phyloP scores from a whole-genome alignment of 2,329 filamentous ascomycete genomes.

The Capronia coronata region DNA sequence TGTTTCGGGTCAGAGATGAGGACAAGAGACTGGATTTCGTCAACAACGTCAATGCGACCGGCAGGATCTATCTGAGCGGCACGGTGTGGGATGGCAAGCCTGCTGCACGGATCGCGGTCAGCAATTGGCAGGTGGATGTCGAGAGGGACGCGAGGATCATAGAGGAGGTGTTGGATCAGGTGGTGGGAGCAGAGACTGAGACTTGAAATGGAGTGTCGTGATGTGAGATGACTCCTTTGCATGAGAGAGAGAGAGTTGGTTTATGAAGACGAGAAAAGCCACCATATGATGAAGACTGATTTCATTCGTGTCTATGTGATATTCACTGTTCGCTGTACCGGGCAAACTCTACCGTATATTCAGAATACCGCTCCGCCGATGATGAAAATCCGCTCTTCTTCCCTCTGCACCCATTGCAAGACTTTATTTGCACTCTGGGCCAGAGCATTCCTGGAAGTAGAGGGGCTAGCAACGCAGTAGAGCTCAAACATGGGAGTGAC shows the following conservation, averaged over 20 bases:
- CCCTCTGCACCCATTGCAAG: conserved; percentile 81
- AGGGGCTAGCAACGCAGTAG: conserved; percentile 85
- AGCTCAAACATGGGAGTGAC: conserved; percentile 86
- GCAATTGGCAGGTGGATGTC: conserved; percentile 73
- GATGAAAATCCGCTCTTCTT: conserved; percentile 92
- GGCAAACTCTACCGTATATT: too few species aligned
- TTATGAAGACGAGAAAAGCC: too few species aligned
- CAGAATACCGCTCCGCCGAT: conserved; percentile 89
- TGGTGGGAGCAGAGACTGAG: conserved; percentile 28
- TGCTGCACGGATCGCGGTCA: conserved; percentile 76
- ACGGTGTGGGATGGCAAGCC: conserved; percentile 68
- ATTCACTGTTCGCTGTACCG: too few species aligned
- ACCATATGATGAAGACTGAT: too few species aligned
- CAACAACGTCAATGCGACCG: conserved; percentile 63
- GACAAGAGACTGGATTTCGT: conserved; percentile 61
- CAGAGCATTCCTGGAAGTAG: conserved; percentile 55
- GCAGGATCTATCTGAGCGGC: conserved; percentile 74
- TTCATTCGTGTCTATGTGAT: too few species aligned
- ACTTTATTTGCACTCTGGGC: conserved; percentile 83
- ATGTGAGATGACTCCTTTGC: background rate
- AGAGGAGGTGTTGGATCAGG: conserved; percentile 52
- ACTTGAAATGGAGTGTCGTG: background rate
- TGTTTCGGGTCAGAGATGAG: conserved; percentile 67
- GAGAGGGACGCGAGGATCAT: conserved; percentile 62
- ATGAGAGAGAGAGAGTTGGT: too few species aligned